Conservation (phyloP, 805 yeast species). For the Suhomyces tanzawaensis region DNA sequence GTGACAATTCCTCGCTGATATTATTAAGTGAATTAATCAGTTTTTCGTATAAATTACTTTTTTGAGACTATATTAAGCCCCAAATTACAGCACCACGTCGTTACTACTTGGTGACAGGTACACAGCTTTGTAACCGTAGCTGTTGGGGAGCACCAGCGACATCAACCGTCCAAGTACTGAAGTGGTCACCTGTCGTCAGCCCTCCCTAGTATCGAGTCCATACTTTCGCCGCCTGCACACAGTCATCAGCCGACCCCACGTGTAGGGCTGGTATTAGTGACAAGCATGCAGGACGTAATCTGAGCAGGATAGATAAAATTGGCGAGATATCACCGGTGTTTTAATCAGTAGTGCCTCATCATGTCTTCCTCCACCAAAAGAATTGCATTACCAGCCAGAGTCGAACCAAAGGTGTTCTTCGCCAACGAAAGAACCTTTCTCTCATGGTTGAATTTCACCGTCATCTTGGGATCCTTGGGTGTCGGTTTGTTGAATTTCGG, state of each 20-base stretch:
- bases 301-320: neutral
- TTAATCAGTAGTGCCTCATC: neutral
- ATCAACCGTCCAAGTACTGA: too few species aligned
- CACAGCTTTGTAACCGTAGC: too few species aligned
- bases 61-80: too few species aligned
- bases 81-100: too few species aligned
- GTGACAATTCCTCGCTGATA: too few species aligned
- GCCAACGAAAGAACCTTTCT: constrained; percentile 98
- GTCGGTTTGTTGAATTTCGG: constrained; percentile 96
- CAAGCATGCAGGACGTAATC: neutral
- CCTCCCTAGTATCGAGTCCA: too few species aligned
- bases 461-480: constrained; percentile 92
- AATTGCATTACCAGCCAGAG: constrained; percentile 96
- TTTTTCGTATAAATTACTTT: too few species aligned
- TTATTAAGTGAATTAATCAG: too few species aligned
- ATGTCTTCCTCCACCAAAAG: constrained; percentile 58
- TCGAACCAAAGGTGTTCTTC: constrained; percentile 97
- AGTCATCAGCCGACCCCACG: neutral
- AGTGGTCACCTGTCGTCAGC: too few species aligned
- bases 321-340: neutral
- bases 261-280: neutral
- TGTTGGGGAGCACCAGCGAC: too few species aligned
- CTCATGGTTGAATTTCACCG: constrained; percentile 99
- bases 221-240: neutral
- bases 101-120: too few species aligned